Evolutionary conservation across 305 asterid genomes (phyloP), one percentile per base, ranked within the genome.

Genomic region (Solanum hybrid): DNA sequence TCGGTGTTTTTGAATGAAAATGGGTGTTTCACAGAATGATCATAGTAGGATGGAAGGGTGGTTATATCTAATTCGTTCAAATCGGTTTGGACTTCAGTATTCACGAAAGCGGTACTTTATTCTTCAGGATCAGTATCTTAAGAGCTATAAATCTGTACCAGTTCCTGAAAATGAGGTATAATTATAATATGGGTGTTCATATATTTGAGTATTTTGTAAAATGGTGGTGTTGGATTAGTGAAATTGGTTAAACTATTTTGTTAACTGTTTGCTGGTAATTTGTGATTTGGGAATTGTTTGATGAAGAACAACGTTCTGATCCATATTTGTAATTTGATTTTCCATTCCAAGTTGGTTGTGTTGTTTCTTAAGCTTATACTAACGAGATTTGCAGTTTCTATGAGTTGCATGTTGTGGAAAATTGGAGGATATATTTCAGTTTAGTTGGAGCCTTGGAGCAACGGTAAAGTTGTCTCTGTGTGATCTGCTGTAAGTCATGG

Each of bases 31-130:
- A 9, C 94, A 91, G 91, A 94, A 84, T 89, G 99, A 94, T 87
- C 92, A 94, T 78, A 94, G 95, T 34, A 93, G 94, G 86, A 96
- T 95, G 99, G 99, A 97, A 78, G 99, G 99, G 16, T 97, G 99
- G 99, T 85, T 97, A 93, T 94, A 95, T 94, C 89, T 94, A 92
- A 95, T 97, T 87, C 96, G 99, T 86, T 97, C 97, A 56, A 96
- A 96, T 93, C 94, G 98, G 89, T 90, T 97, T 91, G 99, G 99
- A 32, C 91, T 96, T 89, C 99, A 96, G 94, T 97, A 95, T 89
- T 96, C 99, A 8, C 90, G 99, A 38, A 95, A 96, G 84, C 95
- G 99, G 37, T 97, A 95, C 95, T 96, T 96, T 87, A 92, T 97
- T 94, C 98, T 97, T 79, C 96, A 94, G 69, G 98, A 96, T 92